phyloP scores from a whole-genome alignment of 495 filamentous ascomycete species.

The Lasiosphaeria hispida region DNA sequence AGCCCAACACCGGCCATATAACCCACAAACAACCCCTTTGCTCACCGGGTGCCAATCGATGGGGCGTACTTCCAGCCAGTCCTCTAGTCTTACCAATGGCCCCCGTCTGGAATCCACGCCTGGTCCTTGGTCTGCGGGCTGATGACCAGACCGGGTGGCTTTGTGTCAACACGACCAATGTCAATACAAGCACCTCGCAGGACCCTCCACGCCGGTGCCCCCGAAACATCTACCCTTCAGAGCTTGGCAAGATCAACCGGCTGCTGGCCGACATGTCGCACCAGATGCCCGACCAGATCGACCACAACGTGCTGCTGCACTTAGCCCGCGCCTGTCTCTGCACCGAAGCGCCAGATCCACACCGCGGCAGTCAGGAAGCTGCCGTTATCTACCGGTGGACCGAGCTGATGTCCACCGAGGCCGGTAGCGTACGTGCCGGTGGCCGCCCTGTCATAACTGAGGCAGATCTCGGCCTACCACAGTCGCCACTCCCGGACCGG shows the following conservation, averaged over 20 bases:
- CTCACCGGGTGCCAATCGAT: too few species aligned
- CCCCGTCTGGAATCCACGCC: conserved; percentile 7
- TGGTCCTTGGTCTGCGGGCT: conserved; percentile 4
- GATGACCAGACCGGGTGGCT: conserved; percentile 6
- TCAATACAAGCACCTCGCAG: not conserved
- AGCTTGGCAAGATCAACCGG: conserved; percentile 13
- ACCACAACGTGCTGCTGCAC: conserved; percentile 15
- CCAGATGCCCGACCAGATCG: conserved; percentile 16
- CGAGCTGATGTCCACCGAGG: conserved; percentile 11
- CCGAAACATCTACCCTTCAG: conserved; percentile 3
- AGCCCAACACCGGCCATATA: too few species aligned
- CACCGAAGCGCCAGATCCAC: conserved; percentile 3
- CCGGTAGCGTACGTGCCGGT: not conserved
- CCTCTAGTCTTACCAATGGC: not conserved
- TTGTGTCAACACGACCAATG: not conserved
- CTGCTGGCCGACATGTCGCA: conserved; percentile 14
- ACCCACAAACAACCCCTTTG: too few species aligned
- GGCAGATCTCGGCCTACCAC: not conserved
- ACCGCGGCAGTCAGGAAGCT: conserved; percentile 13
- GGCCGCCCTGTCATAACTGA: not conserved
- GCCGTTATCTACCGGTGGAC: conserved; percentile 18
- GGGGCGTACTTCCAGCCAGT: too few species aligned
- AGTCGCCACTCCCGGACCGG: not conserved
- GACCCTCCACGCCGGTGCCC: not conserved
- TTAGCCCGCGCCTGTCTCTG: conserved; percentile 14